A percentile compares a stretch with the other conserved stretches of the same genome.
phyloP scores from a whole-genome alignment of 129 eudicot species.

The Smallanthus sonchifolius region DNA sequence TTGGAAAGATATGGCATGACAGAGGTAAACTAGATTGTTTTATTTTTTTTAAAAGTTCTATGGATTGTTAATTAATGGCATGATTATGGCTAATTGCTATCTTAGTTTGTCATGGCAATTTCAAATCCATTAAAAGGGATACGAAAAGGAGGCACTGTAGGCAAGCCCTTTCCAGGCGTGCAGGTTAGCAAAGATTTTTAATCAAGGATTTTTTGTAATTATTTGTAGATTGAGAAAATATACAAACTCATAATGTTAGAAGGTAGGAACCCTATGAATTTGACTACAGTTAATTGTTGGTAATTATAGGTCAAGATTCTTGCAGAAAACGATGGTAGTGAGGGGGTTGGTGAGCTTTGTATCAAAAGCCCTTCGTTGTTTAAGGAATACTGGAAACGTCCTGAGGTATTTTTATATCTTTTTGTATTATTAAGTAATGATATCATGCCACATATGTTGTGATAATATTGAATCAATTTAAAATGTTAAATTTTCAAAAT shows the following conservation, averaged over 20 bases:
- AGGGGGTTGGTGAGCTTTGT: slow-evolving; percentile 86
- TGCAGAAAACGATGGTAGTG: slow-evolving; percentile 49
- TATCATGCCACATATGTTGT: background rate
- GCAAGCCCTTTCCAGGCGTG: slow-evolving; percentile 92
- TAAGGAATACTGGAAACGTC: slow-evolving; percentile 94
- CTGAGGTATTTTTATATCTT: slow-evolving; percentile 48
- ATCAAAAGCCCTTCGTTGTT: slow-evolving; percentile 89
- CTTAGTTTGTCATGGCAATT: slow-evolving; percentile 92
- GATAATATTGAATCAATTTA: background rate
- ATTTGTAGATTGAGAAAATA: background rate
- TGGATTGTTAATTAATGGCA: background rate
- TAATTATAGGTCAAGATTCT: slow-evolving; percentile 67
- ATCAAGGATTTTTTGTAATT: background rate
- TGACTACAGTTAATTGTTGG: slow-evolving; percentile 1
- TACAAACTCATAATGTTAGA: background rate
- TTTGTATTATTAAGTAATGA: background rate
- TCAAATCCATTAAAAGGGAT: slow-evolving; percentile 85
- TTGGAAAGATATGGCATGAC: slow-evolving; percentile 98
- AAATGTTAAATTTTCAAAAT: background rate
- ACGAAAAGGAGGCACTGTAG: slow-evolving; percentile 93
- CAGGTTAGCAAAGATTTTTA: slow-evolving; percentile 53
- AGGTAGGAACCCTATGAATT: background rate
- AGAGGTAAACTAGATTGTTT: slow-evolving; percentile 48
- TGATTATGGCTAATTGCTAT: background rate
- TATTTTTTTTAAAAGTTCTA: background rate